These are phyloP conservation scores for Saksenaea oblongispora DNA, from an alignment of 371 early-diverging fungal genomes.

Conservation along the genomic window DNA sequence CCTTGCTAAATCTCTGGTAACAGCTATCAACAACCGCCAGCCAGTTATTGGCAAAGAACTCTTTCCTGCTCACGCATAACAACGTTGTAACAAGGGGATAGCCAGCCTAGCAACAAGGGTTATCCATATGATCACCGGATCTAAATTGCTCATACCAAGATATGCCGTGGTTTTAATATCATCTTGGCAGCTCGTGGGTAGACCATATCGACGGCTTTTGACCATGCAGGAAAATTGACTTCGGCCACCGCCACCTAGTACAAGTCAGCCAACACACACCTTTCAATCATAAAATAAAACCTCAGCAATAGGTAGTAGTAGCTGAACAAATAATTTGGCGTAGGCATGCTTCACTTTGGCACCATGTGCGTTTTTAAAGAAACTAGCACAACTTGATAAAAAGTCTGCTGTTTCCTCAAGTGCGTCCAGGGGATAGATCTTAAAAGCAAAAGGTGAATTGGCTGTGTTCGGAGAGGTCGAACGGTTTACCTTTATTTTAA, in stretches of 20 bases:
- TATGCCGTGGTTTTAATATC: slow-evolving; percentile 82
- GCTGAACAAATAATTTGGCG: slow-evolving; percentile 85
- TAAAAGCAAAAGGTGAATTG: neutral
- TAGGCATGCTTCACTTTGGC: slow-evolving; percentile 89
- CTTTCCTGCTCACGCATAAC: slow-evolving; percentile 86
- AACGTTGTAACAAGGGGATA: slow-evolving; percentile 86
- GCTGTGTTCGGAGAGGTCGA: neutral
- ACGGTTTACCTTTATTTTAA: slow-evolving; percentile 78
- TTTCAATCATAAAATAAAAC: slow-evolving; percentile 40
- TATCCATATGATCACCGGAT: neutral
- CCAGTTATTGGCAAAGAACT: slow-evolving; percentile 87
- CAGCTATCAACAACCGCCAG: slow-evolving; percentile 72
- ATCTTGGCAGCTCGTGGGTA: slow-evolving; percentile 90
- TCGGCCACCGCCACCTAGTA: slow-evolving; percentile 85
- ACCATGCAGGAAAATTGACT: slow-evolving; percentile 93
- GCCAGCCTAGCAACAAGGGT: slow-evolving; percentile 57
- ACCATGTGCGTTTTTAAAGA: slow-evolving; percentile 83
- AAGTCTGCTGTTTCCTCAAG: slow-evolving; percentile 95
- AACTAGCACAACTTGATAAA: slow-evolving; percentile 81
- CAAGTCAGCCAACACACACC: neutral
- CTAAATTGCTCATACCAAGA: slow-evolving; percentile 37
- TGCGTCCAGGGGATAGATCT: slow-evolving; percentile 91
- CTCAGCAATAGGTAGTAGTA: slow-evolving; percentile 88
- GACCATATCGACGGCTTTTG: slow-evolving; percentile 87
- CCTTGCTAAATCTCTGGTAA: slow-evolving; percentile 76